A percentile compares a stretch with the other conserved stretches of the same genome.
Conservation (phyloP, 2,329 filamentous ascomycete species). For the Pestalotiopsis sp. region DNA sequence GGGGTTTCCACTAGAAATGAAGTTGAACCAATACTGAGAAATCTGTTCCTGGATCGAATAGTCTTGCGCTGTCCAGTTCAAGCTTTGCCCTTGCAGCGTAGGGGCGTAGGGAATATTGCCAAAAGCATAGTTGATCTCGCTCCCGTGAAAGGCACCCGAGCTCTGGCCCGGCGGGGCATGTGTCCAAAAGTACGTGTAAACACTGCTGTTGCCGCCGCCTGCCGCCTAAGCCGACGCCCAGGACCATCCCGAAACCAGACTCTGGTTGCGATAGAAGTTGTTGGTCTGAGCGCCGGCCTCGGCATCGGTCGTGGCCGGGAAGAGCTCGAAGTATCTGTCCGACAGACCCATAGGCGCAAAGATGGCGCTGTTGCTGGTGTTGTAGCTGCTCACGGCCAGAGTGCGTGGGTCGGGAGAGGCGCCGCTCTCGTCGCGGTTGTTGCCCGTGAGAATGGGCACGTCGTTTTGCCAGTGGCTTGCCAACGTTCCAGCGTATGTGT, state of each 20-base stretch:
- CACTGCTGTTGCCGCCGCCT: conserved; percentile 22
- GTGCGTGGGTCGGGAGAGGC: conserved; percentile 12
- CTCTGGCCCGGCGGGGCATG: conserved; percentile 26
- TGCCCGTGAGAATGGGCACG: conserved; percentile 29
- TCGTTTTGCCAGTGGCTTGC: conserved; percentile 15
- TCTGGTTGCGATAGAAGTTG: conserved; percentile 24
- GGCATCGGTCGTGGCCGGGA: conserved; percentile 22
- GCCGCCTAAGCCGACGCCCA: conserved; percentile 26
- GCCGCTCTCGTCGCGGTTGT: conserved; percentile 29
- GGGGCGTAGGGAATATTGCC: conserved; percentile 26
- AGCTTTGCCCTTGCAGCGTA: conserved; percentile 10
- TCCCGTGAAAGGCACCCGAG: conserved; percentile 28
- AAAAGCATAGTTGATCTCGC: conserved; percentile 31
- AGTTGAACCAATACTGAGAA: conserved; percentile 17
- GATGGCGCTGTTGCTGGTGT: conserved; percentile 17
- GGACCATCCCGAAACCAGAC: conserved; percentile 24
- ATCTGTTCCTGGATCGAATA: conserved; percentile 26
- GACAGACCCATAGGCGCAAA: conserved; percentile 18
- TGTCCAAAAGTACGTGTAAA: conserved; percentile 31
- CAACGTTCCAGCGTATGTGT: conserved; percentile 23
- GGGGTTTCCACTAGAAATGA: conserved; percentile 13
- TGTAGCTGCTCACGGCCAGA: conserved; percentile 17
- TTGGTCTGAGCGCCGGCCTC: conserved; percentile 22
- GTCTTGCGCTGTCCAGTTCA: conserved; percentile 28
- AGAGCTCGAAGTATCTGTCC: conserved; percentile 22